A percentile compares a stretch with the other conserved stretches of the same genome.
Evolutionary conservation across 768 basidiomycete species (phyloP).

Genomic region (Pulveroboletus ravenelii): DNA sequence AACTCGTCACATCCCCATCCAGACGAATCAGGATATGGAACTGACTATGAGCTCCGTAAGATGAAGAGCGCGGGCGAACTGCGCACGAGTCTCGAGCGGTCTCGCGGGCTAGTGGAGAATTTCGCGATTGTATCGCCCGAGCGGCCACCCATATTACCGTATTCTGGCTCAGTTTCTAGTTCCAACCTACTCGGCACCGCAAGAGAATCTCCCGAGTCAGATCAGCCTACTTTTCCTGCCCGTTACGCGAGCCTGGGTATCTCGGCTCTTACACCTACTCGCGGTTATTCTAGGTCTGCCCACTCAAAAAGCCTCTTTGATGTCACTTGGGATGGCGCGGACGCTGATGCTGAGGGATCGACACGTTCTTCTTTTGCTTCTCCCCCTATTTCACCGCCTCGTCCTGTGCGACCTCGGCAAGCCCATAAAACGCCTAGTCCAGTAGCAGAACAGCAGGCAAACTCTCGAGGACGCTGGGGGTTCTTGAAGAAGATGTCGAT

Average conservation of each 20-base stretch:
- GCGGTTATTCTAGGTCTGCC: constrained; percentile 34
- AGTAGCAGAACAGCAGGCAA: constrained; percentile 22
- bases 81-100: constrained; percentile 36
- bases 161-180: constrained; percentile 62
- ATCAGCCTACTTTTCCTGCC: constrained; percentile 39
- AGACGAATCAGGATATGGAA: constrained; percentile 40
- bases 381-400: constrained; percentile 28
- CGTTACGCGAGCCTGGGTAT: constrained; percentile 69
- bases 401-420: constrained; percentile 11
- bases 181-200: constrained; percentile 52
- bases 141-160: constrained; percentile 44
- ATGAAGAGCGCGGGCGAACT: constrained; percentile 89
- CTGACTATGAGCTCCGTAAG: constrained; percentile 63
- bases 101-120: constrained; percentile 21
- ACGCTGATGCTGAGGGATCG: constrained; percentile 9
- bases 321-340: constrained; percentile 36
- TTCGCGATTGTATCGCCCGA: constrained; percentile 32
- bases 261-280: constrained; percentile 32
- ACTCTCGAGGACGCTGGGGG: constrained; percentile 70
- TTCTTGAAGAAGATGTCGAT: constrained; percentile 99
- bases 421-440: constrained; percentile 16
- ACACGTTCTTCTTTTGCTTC: constrained; percentile 23
- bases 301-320: constrained; percentile 49
- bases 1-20: constrained; percentile 16
- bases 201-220: constrained; percentile 30